phyloP scores from a whole-genome alignment of 2,329 filamentous ascomycete genomes.

The Capronia coronata region DNA sequence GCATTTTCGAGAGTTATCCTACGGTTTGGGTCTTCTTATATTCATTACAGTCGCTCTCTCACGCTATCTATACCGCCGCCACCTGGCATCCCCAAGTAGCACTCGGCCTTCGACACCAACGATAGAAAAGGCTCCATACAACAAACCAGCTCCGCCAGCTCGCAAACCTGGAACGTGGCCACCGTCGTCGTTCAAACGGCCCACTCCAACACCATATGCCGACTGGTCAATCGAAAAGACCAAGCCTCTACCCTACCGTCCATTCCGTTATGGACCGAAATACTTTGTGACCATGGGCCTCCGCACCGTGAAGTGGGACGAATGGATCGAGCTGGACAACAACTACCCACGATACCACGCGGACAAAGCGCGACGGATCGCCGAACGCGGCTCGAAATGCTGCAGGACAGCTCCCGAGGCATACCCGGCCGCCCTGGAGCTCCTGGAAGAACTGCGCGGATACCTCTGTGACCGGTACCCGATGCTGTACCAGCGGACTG shows the following conservation, averaged over 20 bases:
- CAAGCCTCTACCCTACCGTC: constrained; percentile 68
- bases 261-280: constrained; percentile 69
- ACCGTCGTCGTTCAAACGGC: constrained; percentile 54
- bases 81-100: background rate
- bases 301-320: constrained; percentile 55
- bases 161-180: constrained; percentile 47
- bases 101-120: constrained; percentile 19
- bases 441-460: constrained; percentile 62
- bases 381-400: constrained; percentile 60
- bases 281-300: constrained; percentile 74
- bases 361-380: constrained; percentile 63
- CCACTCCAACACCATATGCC: constrained; percentile 56
- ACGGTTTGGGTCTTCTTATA: constrained; percentile 32
- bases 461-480: constrained; percentile 75
- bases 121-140: constrained; percentile 18
- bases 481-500: constrained; percentile 57
- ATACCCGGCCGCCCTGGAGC: constrained; percentile 64
- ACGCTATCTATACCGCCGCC: constrained; percentile 20
- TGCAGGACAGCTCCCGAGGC: constrained; percentile 63
- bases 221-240: constrained; percentile 63
- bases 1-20: constrained; percentile 29
- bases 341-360: constrained; percentile 66
- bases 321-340: constrained; percentile 80
- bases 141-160: constrained; percentile 7
- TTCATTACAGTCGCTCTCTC: constrained; percentile 20